These are phyloP conservation scores for Diaporthe vaccinii DNA, from an alignment of 2,329 filamentous ascomycete genomes.

Conservation along the genomic window DNA sequence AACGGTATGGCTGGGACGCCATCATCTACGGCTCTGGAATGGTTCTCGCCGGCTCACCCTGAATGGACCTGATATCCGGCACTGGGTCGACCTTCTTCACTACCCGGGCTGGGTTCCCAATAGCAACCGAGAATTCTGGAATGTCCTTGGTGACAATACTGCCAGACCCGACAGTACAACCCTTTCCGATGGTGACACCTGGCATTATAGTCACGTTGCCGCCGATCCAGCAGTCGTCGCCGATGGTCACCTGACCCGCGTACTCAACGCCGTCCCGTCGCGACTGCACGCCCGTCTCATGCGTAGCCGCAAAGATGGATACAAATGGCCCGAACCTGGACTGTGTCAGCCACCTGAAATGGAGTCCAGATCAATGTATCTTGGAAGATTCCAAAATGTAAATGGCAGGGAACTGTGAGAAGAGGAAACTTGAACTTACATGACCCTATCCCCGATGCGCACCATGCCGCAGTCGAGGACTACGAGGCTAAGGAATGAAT, in stretches of 20 bases:
- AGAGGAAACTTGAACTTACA: constrained; percentile 48
- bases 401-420: too few species aligned
- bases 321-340: constrained; percentile 75
- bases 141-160: constrained; percentile 64
- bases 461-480: constrained; percentile 82
- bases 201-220: constrained; percentile 64
- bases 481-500: constrained; percentile 56
- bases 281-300: constrained; percentile 73
- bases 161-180: constrained; percentile 64
- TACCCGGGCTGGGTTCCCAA: constrained; percentile 63
- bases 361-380: too few species aligned
- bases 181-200: constrained; percentile 66
- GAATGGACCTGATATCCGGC: constrained; percentile 46
- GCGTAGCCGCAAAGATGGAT: constrained; percentile 77
- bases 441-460: constrained; percentile 76
- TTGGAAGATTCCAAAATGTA: too few species aligned
- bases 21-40: constrained; percentile 32
- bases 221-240: constrained; percentile 69
- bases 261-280: constrained; percentile 63
- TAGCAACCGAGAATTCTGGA: constrained; percentile 61
- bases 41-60: neutral
- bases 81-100: constrained; percentile 60
- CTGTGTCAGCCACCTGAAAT: too few species aligned
- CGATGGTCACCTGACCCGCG: constrained; percentile 61
- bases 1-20: neutral